Evolutionary conservation across 306 rosid genomes (phyloP).

Genomic region (barrel medic (Medicago truncatula)): DNA sequence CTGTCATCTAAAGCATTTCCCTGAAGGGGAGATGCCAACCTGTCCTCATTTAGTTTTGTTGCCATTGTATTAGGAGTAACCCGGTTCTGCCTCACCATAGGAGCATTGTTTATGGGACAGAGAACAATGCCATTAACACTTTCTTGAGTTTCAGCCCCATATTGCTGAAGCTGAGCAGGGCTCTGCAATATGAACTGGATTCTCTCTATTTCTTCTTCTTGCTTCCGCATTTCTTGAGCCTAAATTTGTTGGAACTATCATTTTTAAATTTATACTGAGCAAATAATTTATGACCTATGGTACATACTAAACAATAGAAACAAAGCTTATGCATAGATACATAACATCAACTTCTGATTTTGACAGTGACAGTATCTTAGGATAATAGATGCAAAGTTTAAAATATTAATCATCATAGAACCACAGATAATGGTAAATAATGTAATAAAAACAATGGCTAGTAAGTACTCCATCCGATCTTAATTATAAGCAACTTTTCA

Average conservation of each 20-base stretch:
- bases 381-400: not conserved
- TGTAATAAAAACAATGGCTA: conserved; percentile 1
- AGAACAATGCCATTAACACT: conserved; percentile 44
- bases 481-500: no score
- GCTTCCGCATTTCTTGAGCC: conserved; percentile 54
- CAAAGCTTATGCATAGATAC: not conserved
- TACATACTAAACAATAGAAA: conserved; percentile 29
- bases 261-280: conserved; percentile 40
- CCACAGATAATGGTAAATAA: not conserved
- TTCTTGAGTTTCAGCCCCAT: conserved; percentile 51
- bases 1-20: conserved; percentile 60
- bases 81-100: conserved; percentile 55
- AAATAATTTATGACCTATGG: conserved; percentile 1
- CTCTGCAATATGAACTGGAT: conserved; percentile 53
- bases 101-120: conserved; percentile 50
- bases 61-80: conserved; percentile 54
- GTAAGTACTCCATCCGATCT: not conserved
- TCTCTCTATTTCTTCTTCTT: conserved; percentile 51
- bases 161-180: conserved; percentile 57
- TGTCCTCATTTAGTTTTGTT: conserved; percentile 55
- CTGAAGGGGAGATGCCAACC: conserved; percentile 54
- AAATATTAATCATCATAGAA: not conserved
- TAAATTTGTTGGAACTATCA: conserved; percentile 58
- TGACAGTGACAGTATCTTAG: conserved; percentile 10
- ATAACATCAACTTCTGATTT: conserved; percentile 27